Percentiles rank a stretch among this genome's conserved stretches.
Conservation (phyloP, 1,139 yeast species). For the Kodamaea suecica region DNA sequence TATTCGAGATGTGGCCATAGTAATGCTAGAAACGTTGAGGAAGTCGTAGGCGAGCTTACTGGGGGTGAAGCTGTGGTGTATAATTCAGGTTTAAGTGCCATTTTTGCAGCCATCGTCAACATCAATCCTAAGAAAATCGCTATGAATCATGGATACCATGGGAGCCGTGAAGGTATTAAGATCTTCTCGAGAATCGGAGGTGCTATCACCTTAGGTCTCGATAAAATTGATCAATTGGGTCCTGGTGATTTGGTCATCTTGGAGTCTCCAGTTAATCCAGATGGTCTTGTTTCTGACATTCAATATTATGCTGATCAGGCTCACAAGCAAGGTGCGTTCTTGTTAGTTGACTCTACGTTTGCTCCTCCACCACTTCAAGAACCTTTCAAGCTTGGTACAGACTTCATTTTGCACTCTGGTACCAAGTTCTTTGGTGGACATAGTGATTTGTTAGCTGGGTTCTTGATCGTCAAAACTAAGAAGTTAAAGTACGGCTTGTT, state of each 20-base stretch:
- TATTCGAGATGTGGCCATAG: slow-evolving; percentile 80
- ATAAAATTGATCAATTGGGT: slow-evolving; percentile 45
- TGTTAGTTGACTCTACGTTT: slow-evolving; percentile 81
- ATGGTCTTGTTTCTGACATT: slow-evolving; percentile 67
- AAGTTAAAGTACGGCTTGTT: slow-evolving; percentile 44
- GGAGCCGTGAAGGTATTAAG: slow-evolving; percentile 68
- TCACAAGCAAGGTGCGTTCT: slow-evolving; percentile 63
- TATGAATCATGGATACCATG: slow-evolving; percentile 82
- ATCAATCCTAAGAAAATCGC: slow-evolving; percentile 73
- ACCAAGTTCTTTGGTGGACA: slow-evolving; percentile 93
- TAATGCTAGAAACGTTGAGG: slow-evolving; percentile 64
- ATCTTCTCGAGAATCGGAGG: slow-evolving; percentile 62
- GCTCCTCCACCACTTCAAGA: slow-evolving; percentile 91
- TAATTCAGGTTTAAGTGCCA: slow-evolving; percentile 78
- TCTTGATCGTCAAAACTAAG: slow-evolving; percentile 58
- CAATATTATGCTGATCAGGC: slow-evolving; percentile 61
- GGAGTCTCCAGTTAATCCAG: slow-evolving; percentile 88
- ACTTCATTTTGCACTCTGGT: slow-evolving; percentile 82
- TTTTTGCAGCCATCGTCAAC: slow-evolving; percentile 68
- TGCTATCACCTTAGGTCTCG: slow-evolving; percentile 49
- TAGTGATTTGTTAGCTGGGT: slow-evolving; percentile 85
- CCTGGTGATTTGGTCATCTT: slow-evolving; percentile 77
- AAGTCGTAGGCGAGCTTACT: slow-evolving; percentile 56
- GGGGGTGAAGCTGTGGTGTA: slow-evolving; percentile 59
- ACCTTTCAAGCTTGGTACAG: slow-evolving; percentile 79